phyloP scores from a whole-genome alignment of 805 yeast genomes.

The Candida oleophila region DNA sequence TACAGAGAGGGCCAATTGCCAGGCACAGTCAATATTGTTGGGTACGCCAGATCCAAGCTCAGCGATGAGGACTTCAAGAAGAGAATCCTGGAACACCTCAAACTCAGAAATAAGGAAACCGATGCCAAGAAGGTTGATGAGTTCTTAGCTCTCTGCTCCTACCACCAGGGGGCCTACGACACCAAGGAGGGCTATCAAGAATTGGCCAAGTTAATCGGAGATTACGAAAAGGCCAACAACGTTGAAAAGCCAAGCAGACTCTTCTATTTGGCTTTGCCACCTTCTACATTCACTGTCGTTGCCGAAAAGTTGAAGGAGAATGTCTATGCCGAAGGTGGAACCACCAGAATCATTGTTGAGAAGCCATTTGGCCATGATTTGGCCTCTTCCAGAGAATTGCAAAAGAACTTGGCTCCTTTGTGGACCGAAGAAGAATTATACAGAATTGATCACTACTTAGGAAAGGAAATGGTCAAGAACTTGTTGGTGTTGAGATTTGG shows the following conservation, averaged over 20 bases:
- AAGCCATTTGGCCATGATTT: slow-evolving; percentile 97
- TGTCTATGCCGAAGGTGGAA: slow-evolving; percentile 65
- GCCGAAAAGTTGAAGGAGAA: slow-evolving; percentile 68
- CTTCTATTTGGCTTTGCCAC: slow-evolving; percentile 93
- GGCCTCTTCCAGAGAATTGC: slow-evolving; percentile 73
- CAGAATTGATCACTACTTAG: slow-evolving; percentile 96
- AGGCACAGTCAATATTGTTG: slow-evolving; percentile 67
- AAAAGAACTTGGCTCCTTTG: slow-evolving; percentile 73
- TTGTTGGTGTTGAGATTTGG: slow-evolving; percentile 86
- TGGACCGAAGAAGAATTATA: slow-evolving; percentile 88
- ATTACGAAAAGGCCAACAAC: slow-evolving; percentile 52
- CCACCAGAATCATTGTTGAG: slow-evolving; percentile 82
- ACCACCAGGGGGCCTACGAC: slow-evolving; percentile 81
- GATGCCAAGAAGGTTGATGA: slow-evolving; percentile 47
- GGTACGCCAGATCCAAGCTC: slow-evolving; percentile 87
- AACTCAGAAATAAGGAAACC: slow-evolving; percentile 46
- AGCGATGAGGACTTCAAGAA: slow-evolving; percentile 62
- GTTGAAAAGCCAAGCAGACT: slow-evolving; percentile 59
- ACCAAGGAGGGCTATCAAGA: slow-evolving; percentile 66
- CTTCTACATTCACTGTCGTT: slow-evolving; percentile 82
- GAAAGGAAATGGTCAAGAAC: slow-evolving; percentile 98
- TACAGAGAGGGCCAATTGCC: slow-evolving; percentile 69
- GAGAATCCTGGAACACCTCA: slow-evolving; percentile 64
- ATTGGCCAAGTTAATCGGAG: slow-evolving; percentile 54
- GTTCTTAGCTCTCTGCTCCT: slow-evolving; percentile 65